phyloP scores from a whole-genome alignment of 2,329 filamentous ascomycete species.

The Orbilia blumenaviensis region DNA sequence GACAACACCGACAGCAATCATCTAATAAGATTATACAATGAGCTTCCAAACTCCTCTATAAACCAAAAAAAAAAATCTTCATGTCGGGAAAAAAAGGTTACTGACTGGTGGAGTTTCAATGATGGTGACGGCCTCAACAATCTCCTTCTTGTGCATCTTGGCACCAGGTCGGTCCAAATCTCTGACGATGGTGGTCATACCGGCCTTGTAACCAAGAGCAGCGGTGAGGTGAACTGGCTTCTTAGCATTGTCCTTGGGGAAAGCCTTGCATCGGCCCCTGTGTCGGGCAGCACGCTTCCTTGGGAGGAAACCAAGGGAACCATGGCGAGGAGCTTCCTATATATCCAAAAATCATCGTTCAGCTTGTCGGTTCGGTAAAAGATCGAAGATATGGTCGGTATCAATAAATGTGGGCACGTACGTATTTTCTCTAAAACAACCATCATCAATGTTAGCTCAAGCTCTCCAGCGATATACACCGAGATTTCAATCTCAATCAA shows the following conservation, averaged over 20 bases:
- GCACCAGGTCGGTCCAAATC: constrained; percentile 98
- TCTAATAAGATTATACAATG: constrained; percentile 69
- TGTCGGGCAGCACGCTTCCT: constrained; percentile 76
- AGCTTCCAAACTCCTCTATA: constrained; percentile 44
- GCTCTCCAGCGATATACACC: background rate
- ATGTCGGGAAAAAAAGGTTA: constrained; percentile 40
- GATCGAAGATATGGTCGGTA: constrained; percentile 2
- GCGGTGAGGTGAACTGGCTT: constrained; percentile 99
- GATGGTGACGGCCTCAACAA: constrained; percentile 86
- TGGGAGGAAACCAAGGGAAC: constrained; percentile 86
- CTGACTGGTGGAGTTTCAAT: constrained; percentile 96
- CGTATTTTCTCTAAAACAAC: constrained; percentile 57
- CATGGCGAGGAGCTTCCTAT: constrained; percentile 93
- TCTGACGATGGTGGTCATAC: constrained; percentile 99
- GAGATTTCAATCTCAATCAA: background rate
- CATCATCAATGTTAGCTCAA: constrained; percentile 25
- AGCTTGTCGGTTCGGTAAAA: constrained; percentile 48
- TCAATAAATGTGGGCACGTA: constrained; percentile 51
- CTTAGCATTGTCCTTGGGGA: constrained; percentile 99
- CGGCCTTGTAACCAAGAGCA: constrained; percentile 99
- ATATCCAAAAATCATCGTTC: constrained; percentile 62
- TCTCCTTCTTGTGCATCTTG: constrained; percentile 99
- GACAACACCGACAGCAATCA: constrained; percentile 99
- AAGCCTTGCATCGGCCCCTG: constrained; percentile 92
- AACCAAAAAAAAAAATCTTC: constrained; percentile 5